A percentile compares a stretch with the other conserved stretches of the same genome.
These are phyloP conservation scores for Sideroxylon spinosum DNA, from an alignment of 179 eudicot genomes.

Conservation along the genomic window DNA sequence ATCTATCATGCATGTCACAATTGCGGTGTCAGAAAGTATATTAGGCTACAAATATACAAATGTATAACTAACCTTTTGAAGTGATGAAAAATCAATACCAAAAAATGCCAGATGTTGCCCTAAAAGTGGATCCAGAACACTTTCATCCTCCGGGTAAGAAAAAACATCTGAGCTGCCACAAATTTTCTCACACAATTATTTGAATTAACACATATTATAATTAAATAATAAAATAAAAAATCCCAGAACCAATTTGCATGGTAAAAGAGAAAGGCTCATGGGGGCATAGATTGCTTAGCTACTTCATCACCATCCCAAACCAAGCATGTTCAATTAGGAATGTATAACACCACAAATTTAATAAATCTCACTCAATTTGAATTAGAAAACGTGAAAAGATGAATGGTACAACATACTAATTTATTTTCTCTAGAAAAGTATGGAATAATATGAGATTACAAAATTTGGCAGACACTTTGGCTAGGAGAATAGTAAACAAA, in stretches of 20 bases:
- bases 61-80: slow-evolving; percentile 67
- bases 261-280: not conserved
- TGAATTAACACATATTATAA: slow-evolving; percentile 8
- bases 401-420: too few relatives aligned
- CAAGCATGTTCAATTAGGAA: not conserved
- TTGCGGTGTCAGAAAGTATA: not conserved
- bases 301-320: not conserved
- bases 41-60: not conserved
- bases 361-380: not conserved
- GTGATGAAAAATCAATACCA: slow-evolving; percentile 94
- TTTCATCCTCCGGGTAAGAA: slow-evolving; percentile 94
- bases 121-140: slow-evolving; percentile 82
- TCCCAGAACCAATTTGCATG: slow-evolving; percentile 2
- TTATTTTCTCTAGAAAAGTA: too few relatives aligned
- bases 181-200: slow-evolving; percentile 26
- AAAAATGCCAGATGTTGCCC: slow-evolving; percentile 90
- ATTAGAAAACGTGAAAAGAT: not conserved
- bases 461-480: too few relatives aligned
- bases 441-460: too few relatives aligned
- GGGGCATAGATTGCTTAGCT: not conserved
- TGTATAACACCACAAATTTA: not conserved
- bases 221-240: not conserved
- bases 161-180: slow-evolving; percentile 89
- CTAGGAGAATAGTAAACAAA: too few relatives aligned
- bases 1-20: not conserved